Conservation (phyloP, 169 alveolate species). For the Miamiensis avidus region DNA sequence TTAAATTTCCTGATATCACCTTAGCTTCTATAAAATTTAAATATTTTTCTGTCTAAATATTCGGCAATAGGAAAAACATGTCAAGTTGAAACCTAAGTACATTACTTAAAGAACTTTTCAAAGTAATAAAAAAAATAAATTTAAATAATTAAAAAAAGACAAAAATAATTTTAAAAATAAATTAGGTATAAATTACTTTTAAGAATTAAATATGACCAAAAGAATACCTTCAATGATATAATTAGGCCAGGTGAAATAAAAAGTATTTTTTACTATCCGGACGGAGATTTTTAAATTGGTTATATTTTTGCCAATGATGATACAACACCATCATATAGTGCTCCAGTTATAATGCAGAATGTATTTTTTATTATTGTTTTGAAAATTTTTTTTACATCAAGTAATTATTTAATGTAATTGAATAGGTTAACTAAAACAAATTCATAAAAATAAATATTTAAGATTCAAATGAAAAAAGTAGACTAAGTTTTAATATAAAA, state of each 20-base stretch:
- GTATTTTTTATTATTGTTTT: too few relatives aligned
- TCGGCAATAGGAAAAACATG: too few relatives aligned
- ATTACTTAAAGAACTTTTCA: neutral
- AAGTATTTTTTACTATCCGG: too few relatives aligned
- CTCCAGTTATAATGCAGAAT: too few relatives aligned
- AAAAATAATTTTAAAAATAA: too few relatives aligned
- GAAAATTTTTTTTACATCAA: too few relatives aligned
- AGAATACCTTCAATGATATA: neutral
- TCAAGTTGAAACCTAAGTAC: neutral
- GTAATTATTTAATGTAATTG: too few relatives aligned
- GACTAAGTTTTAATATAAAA: too few relatives aligned
- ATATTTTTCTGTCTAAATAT: neutral
- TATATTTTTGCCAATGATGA: neutral
- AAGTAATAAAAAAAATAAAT: neutral
- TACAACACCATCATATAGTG: neutral
- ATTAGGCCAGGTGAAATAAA: neutral
- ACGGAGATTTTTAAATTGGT: neutral
- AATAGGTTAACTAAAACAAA: too few relatives aligned
- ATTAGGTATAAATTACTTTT: neutral
- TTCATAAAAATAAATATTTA: too few relatives aligned
- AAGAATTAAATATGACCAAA: neutral
- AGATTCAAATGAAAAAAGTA: too few relatives aligned
- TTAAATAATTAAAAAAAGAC: too few relatives aligned
- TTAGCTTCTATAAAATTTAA: neutral
- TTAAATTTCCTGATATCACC: neutral